phyloP scores from a whole-genome alignment of 495 filamentous ascomycete species.

The Aspergillus nanangensis region DNA sequence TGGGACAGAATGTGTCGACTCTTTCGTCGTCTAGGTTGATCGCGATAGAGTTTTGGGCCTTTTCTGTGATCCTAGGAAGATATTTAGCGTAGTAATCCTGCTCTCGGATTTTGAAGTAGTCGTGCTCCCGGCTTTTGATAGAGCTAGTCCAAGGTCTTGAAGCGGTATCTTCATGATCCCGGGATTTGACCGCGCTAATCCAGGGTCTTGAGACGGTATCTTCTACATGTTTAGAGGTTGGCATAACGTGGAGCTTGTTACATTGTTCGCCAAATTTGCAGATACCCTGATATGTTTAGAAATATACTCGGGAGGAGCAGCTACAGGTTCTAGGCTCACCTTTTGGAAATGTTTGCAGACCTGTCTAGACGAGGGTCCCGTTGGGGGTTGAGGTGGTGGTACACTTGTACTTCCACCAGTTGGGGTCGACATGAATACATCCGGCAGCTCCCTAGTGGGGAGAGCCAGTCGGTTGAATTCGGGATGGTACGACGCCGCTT shows the following conservation, averaged over 20 bases:
- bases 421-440: conserved; percentile 37
- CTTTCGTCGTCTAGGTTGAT: conserved; percentile 42
- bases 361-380: conserved; percentile 21
- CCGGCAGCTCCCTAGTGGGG: conserved; percentile 38
- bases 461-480: conserved; percentile 34
- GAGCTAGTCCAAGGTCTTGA: neutral
- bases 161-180: conserved; percentile 13
- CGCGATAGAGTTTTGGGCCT: conserved; percentile 30
- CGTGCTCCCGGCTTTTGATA: too few species aligned
- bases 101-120: conserved; percentile 17
- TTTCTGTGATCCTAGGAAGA: conserved; percentile 19
- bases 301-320: neutral
- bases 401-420: conserved; percentile 13
- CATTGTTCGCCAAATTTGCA: conserved; percentile 35
- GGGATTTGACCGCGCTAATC: too few species aligned
- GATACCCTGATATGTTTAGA: conserved; percentile 26
- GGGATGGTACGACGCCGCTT: conserved; percentile 32
- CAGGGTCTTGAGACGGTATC: conserved; percentile 2
- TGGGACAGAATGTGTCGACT: conserved; percentile 33
- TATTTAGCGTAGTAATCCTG: conserved; percentile 19
- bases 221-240: conserved; percentile 16
- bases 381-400: conserved; percentile 9
- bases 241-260: conserved; percentile 33
- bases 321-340: conserved; percentile 21
- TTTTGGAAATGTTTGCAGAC: conserved; percentile 39